phyloP scores from a whole-genome alignment of 257 asterid genomes.

The Capsicum chinense region DNA sequence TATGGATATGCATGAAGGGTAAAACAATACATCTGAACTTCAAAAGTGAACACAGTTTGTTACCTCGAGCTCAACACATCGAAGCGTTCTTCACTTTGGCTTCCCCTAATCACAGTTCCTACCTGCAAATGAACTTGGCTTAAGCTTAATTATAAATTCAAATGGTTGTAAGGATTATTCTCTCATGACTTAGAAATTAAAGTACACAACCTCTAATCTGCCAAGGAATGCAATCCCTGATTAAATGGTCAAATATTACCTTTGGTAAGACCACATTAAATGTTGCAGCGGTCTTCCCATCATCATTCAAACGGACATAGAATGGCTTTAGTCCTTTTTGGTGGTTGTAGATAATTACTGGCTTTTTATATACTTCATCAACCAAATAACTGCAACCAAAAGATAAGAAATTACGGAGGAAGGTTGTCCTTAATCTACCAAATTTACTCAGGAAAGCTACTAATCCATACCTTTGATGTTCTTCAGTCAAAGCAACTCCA shows the following conservation, averaged over 20 bases:
- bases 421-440: not conserved
- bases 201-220: not conserved
- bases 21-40: not conserved
- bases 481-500: conserved; percentile 75
- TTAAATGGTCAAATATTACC: conserved; percentile 41
- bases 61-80: conserved; percentile 61
- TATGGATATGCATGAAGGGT: not conserved
- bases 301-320: conserved; percentile 62
- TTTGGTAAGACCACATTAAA: conserved; percentile 78
- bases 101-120: conserved; percentile 77
- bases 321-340: conserved; percentile 77
- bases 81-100: conserved; percentile 85
- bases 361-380: conserved; percentile 65
- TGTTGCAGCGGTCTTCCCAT: conserved; percentile 74
- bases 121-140: conserved; percentile 46
- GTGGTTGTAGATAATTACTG: conserved; percentile 68
- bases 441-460: not conserved
- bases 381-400: conserved; percentile 58
- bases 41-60: conserved; percentile 14
- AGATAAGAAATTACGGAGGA: conserved; percentile 14
- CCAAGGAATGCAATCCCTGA: not conserved
- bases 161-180: not conserved
- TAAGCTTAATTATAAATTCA: not conserved
- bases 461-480: conserved; percentile 67
- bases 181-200: not conserved